These are phyloP conservation scores for Paspalum notatum DNA, from an alignment of 176 grass and related monocot species.

Conservation along the genomic window DNA sequence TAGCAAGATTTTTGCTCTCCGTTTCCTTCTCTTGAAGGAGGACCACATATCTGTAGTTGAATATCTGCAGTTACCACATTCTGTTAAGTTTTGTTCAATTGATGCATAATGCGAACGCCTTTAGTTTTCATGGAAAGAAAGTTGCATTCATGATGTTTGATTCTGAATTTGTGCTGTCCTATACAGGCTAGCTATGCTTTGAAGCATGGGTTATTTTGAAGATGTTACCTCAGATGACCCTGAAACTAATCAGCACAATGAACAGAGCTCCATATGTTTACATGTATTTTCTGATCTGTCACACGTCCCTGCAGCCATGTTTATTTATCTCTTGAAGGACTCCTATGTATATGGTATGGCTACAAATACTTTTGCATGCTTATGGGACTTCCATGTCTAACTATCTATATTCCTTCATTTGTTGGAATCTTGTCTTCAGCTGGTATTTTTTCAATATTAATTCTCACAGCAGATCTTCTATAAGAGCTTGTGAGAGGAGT, in stretches of 20 bases:
- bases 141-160: conserved; percentile 15
- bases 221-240: conserved; percentile 11
- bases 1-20: neutral
- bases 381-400: conserved; percentile 10
- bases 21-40: neutral
- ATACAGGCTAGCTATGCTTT: conserved; percentile 34
- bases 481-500: neutral
- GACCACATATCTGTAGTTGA: neutral
- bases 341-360: conserved; percentile 81
- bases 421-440: neutral
- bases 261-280: conserved; percentile 56
- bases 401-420: conserved; percentile 18
- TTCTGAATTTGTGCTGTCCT: conserved; percentile 32
- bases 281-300: conserved; percentile 89
- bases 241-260: conserved; percentile 36
- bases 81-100: neutral
- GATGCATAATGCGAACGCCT: neutral
- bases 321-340: conserved; percentile 84
- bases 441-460: conserved; percentile 14
- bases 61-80: neutral
- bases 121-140: conserved; percentile 6
- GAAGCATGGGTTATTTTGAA: conserved; percentile 49
- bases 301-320: conserved; percentile 68
- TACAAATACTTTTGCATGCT: neutral
- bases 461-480: neutral